Base-by-base conservation (phyloP, 2,329 filamentous ascomycete genomes). In the Amesomyces nigricolor region DNA sequence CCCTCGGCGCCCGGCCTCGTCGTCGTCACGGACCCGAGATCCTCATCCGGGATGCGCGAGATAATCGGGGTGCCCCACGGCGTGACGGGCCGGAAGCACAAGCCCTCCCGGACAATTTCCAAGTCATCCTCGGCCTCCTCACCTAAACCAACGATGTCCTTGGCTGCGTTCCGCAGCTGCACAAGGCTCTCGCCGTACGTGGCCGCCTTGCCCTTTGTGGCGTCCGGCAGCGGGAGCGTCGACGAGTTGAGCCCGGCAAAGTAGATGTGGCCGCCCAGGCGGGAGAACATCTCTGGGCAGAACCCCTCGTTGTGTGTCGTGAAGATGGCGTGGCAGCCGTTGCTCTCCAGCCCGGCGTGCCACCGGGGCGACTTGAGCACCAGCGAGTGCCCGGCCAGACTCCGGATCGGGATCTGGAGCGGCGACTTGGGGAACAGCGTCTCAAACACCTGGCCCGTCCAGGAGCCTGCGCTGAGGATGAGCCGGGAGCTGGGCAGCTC, bases 61-160 rank as follows among this genome's bases (percentile, higher is more conserved):
- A 91, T 65, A 26, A 90, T 79, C 0, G 88, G 88, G 26, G 73
- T 74, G 0, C 87, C 88, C 49, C 75, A 78, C 1, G 75, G 71
- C 19, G 86, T 86, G 2, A 88, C 79, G 0, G 88, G 88, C 11
- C 89, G 78, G 70, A 89, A 91, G 66, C 88, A 92, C 54, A 91
- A 67, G 0, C 81, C 81, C 61, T 85, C 78, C 37, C 85, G 76
- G 10, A 89, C 66, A 11, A 88, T 70, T 60, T 88, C 76, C 14
- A 89, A 60, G 47, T 84, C 80, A 42, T 79, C 73, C 0, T 67
- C 64, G 4, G 71, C 72, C 1, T 68, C 64, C 0, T 65, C 63
- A 3, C 39, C 54, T 6, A 32, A 16, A 14, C 51, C 73, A 11
- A 87, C 67, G 44, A 86, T 70, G 26, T 68, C 70, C 37, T 65